A percentile compares a stretch with the other conserved stretches of the same genome.
These are phyloP conservation scores for Cytospora piceae DNA, from an alignment of 2,329 filamentous ascomycete genomes.

Conservation along the genomic window DNA sequence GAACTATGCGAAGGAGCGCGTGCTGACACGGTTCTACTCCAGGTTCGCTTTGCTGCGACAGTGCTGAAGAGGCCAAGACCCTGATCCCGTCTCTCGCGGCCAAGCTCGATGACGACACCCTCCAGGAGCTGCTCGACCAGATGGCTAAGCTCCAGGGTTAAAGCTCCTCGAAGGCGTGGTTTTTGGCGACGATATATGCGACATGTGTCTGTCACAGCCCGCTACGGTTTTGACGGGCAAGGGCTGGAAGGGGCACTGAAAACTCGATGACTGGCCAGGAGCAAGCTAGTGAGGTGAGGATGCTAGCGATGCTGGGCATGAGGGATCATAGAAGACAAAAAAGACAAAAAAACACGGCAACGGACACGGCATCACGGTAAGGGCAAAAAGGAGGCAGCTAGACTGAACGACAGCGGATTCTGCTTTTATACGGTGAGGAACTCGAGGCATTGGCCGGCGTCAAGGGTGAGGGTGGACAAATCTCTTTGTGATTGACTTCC, in stretches of 20 bases:
- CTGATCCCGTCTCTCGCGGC: constrained; percentile 86
- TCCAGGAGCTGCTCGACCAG: constrained; percentile 88
- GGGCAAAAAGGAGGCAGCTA: constrained; percentile 27
- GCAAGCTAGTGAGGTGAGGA: neutral
- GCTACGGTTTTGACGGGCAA: neutral
- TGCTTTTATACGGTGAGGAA: constrained; percentile 22
- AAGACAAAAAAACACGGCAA: constrained; percentile 15
- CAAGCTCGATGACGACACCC: constrained; percentile 88
- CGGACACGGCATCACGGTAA: constrained; percentile 26
- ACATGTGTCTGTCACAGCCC: no score
- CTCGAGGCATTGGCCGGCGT: constrained; percentile 29
- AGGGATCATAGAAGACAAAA: constrained; percentile 3
- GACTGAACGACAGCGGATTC: constrained; percentile 30
- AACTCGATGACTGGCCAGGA: neutral
- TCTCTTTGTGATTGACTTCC: constrained; percentile 19
- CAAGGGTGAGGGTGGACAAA: constrained; percentile 24
- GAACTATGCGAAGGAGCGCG: neutral
- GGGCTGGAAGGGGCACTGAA: neutral
- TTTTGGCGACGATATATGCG: neutral
- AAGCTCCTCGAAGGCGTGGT: neutral
- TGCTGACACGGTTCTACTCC: constrained; percentile 23
- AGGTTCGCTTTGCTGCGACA: constrained; percentile 92
- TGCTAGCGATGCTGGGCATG: neutral
- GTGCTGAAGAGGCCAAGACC: constrained; percentile 93
- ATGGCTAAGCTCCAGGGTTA: constrained; percentile 73